Base-by-base conservation (phyloP, 2,329 filamentous ascomycete genomes). In the Colletotrichum euphorbiae region DNA sequence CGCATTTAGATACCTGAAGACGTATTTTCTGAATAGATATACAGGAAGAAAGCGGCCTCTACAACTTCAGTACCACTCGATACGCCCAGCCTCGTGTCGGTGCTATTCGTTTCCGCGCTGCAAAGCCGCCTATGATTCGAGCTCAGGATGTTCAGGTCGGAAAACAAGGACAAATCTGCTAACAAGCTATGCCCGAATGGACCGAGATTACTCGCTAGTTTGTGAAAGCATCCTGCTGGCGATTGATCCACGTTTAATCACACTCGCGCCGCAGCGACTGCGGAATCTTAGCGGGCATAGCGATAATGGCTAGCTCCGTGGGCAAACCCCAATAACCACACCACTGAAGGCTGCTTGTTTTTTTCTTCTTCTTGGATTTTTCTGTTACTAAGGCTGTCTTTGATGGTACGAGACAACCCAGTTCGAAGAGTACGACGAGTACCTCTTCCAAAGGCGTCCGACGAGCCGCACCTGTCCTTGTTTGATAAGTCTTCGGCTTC, bases 271-370 rank as follows among this genome's bases (percentile, higher is more conserved):
- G 17, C 28, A 2, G 31, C 28, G 11, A 42, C 3, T 9, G 19
- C 52, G 6, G 13, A 19, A 24, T 11, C 15, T n/a, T 2, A 12
- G 19, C 6, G 31, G 11, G 36, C 17, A 4, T 21, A 51, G 52
- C 13, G 33, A 13, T n/a, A 28, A 4, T 40, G 24, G 33, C 36
- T 12, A 4, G 38, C 11, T 45, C 11, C 13, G 9, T 36, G 7
- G 52, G 33, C 36, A 0, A 55, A 40, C 3, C 24, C 36, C 19
- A 48, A 36, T 2, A 24, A 36, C 0, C 11, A 17, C 38, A 33
- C 28, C 15, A 69, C 72, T 0, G 78, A 81, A 67, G 80, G 82
- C 60, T 83, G 81, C 57, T 73, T 82, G 1, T 80, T 81, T 60
- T 73, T 3, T 21, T 21, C n/a, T n/a, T n/a, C n/a, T n/a, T n/a